phyloP scores from a whole-genome alignment of 148 eudicot species.

The Vaccinium myrtillus region DNA sequence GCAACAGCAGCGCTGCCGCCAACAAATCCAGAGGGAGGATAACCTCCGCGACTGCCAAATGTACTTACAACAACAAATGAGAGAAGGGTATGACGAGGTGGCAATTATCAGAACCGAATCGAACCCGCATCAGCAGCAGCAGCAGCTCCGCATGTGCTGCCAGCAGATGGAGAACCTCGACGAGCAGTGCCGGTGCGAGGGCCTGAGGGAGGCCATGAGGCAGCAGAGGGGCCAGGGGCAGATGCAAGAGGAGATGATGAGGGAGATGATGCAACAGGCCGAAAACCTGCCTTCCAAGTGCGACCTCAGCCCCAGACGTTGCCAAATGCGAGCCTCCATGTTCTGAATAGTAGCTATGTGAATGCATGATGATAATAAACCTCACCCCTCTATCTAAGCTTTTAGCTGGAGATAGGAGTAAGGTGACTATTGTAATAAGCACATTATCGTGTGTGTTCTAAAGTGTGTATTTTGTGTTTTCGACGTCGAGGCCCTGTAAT shows the following conservation, averaged over 20 bases:
- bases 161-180: slow-evolving; percentile 26
- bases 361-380: neutral
- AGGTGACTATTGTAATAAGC: neutral
- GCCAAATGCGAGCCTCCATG: slow-evolving; percentile 3
- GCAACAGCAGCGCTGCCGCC: slow-evolving; percentile 21
- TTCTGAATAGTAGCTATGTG: neutral
- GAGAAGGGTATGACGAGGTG: neutral
- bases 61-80: slow-evolving; percentile 12
- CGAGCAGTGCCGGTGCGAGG: slow-evolving; percentile 34
- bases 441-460: neutral
- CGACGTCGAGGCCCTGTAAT: neutral
- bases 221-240: slow-evolving; percentile 19
- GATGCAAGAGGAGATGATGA: slow-evolving; percentile 21
- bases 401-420: neutral
- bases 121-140: slow-evolving; percentile 11
- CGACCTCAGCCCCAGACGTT: slow-evolving; percentile 12
- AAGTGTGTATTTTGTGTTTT: neutral
- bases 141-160: slow-evolving; percentile 34
- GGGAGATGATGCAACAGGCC: slow-evolving; percentile 24
- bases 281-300: slow-evolving; percentile 28
- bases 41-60: slow-evolving; percentile 31
- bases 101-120: neutral
- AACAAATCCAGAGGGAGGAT: slow-evolving; percentile 26
- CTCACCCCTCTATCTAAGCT: neutral
- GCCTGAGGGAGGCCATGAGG: slow-evolving; percentile 21